Base-by-base conservation (phyloP, 306 rosid species). In the Urtica urens region DNA sequence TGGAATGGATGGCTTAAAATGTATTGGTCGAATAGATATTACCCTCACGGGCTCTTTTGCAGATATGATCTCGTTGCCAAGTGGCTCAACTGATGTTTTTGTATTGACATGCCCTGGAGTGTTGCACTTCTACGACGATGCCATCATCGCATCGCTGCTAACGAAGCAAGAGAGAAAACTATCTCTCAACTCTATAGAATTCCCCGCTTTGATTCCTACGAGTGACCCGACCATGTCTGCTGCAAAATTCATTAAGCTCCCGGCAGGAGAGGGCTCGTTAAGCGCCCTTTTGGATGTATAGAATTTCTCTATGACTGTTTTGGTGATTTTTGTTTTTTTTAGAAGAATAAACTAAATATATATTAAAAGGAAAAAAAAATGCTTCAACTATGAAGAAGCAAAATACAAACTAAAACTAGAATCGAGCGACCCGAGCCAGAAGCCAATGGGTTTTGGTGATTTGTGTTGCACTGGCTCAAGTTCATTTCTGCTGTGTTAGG, bases 31-130 rank as follows among this genome's bases (percentile, higher is more conserved):
- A 42, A 74, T 65, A 18, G 99, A 85, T 53, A 81, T 90, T 67
- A 72, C 86, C 20, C 99, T 90, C 16, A 59, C 64, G 62, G 95
- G 95, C 64, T 85, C 87, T 46, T 90, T 90, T 23, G 92, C 99
- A 28, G 92, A 85, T 72, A 69, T 90, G 94, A 69, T 73, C 64
- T 75, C 81, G 61, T 76, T 88, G 22, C 76, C 84, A 51, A 62
- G 67, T 68, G 65, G 57, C 37, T 74, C 65, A 65, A 66, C 71
- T 20, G 94, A 73, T 65, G 81, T 79, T 68, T 81, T 90, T 64
- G 78, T 85, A 13, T 63, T 85, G 49, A 85, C 95, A 69, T 81
- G 70, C 75, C 99, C 99, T 29, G 99, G 99, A 58, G 79, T 81
- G 48, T 65, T 90, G 68, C 94, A 81, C 57, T 73, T 75, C 44